phyloP scores from a whole-genome alignment of 768 basidiomycete species.

The Rhodotorula taiwanensis region DNA sequence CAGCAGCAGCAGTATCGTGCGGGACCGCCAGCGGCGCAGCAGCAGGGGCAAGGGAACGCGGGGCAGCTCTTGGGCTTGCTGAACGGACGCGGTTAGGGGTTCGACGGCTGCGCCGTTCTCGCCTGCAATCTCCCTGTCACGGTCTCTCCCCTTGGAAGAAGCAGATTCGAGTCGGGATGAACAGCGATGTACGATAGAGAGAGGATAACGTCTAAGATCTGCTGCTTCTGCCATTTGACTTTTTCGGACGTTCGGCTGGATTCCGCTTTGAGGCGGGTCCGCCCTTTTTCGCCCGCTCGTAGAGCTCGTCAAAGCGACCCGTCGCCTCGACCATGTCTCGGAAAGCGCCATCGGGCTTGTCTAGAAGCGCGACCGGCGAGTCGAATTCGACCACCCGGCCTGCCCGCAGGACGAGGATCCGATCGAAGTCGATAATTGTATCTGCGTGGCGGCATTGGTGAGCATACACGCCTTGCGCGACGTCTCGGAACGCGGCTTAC shows the following conservation, averaged over 20 bases:
- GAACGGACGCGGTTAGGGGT: constrained; percentile 3
- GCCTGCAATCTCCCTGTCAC: too few relatives aligned
- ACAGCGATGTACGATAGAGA: neutral
- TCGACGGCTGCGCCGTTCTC: too few relatives aligned
- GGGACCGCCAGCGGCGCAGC: neutral
- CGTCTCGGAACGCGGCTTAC: neutral
- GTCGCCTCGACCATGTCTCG: constrained; percentile 31
- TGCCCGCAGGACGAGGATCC: constrained; percentile 29
- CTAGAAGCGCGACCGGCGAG: constrained; percentile 33
- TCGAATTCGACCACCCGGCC: constrained; percentile 39
- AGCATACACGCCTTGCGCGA: neutral
- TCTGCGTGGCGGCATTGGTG: constrained; percentile 5
- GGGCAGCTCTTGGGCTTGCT: constrained; percentile 24
- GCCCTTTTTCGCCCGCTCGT: constrained; percentile 8
- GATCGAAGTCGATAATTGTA: constrained; percentile 39
- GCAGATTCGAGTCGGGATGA: too few relatives aligned
- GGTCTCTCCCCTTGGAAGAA: too few relatives aligned
- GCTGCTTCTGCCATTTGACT: neutral
- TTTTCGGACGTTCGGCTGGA: neutral
- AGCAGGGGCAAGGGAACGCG: neutral
- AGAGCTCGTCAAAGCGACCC: constrained; percentile 21
- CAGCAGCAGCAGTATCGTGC: too few relatives aligned
- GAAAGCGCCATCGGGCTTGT: constrained; percentile 25
- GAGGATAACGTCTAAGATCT: neutral
- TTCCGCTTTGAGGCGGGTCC: neutral